phyloP scores from a whole-genome alignment of 1,284 basidiomycete species.

The Heterobasidion parviporum region DNA sequence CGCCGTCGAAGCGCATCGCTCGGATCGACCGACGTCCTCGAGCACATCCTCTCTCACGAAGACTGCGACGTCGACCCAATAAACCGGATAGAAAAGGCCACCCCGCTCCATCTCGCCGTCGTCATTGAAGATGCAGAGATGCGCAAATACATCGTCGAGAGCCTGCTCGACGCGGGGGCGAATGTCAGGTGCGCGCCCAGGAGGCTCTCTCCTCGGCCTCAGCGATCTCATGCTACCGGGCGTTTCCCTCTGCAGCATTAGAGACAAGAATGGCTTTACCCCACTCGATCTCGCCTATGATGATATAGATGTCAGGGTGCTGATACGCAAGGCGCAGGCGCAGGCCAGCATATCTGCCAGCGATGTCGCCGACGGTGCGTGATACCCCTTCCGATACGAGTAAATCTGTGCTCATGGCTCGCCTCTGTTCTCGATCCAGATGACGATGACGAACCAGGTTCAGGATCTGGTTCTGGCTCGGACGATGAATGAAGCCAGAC shows the following conservation, averaged over 20 bases:
- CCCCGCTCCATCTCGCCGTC: slow-evolving; percentile 79
- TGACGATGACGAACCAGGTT: slow-evolving; percentile 27
- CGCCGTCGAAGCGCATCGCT: slow-evolving; percentile 32
- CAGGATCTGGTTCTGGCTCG: slow-evolving; percentile 25
- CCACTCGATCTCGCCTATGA: slow-evolving; percentile 48
- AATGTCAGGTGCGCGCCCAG: slow-evolving; percentile 47
- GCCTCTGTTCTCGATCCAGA: slow-evolving; percentile 12
- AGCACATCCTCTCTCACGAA: slow-evolving; percentile 67
- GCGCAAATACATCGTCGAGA: slow-evolving; percentile 47
- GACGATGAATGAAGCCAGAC: slow-evolving; percentile 19
- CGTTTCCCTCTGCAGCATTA: slow-evolving; percentile 39
- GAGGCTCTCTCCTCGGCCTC: neutral
- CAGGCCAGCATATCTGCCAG: slow-evolving; percentile 27
- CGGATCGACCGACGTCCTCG: slow-evolving; percentile 58
- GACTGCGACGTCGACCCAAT: slow-evolving; percentile 80
- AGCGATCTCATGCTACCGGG: neutral
- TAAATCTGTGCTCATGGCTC: neutral
- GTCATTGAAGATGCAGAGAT: slow-evolving; percentile 53
- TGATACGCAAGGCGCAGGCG: slow-evolving; percentile 45
- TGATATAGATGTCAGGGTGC: slow-evolving; percentile 34
- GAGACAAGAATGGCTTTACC: slow-evolving; percentile 62
- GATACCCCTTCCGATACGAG: neutral
- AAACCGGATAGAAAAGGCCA: slow-evolving; percentile 68
- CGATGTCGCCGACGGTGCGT: slow-evolving; percentile 33
- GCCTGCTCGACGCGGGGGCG: slow-evolving; percentile 71